Conservation (phyloP, 2,329 filamentous ascomycete species). For the Trichoderma cornu-damae region DNA sequence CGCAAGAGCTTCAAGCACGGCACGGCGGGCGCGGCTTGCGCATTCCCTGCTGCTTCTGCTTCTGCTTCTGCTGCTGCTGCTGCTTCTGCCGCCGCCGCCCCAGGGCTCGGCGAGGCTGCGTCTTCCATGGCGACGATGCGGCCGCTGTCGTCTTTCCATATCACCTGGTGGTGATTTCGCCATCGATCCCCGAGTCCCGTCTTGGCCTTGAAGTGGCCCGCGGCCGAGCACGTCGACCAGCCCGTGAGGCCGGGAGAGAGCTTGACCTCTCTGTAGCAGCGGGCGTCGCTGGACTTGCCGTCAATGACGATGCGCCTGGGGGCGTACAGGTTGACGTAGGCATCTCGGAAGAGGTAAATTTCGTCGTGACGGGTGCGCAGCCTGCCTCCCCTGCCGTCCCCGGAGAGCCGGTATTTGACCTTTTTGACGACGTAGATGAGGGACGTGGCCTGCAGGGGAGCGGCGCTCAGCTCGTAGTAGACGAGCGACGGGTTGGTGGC, state of each 20-base stretch:
- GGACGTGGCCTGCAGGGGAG: slow-evolving; percentile 5
- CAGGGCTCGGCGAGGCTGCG: not conserved
- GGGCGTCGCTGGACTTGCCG: slow-evolving; percentile 8
- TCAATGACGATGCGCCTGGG: slow-evolving; percentile 14
- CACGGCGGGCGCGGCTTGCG: not conserved
- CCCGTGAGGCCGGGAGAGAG: slow-evolving; percentile 5
- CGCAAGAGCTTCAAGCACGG: slow-evolving; percentile 12
- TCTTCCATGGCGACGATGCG: slow-evolving; percentile 15
- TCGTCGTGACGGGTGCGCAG: slow-evolving; percentile 10
- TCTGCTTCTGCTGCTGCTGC: not conserved
- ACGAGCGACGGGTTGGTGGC: slow-evolving; percentile 11
- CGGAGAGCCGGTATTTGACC: slow-evolving; percentile 10
- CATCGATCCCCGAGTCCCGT: slow-evolving; percentile 5
- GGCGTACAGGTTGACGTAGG: slow-evolving; percentile 14
- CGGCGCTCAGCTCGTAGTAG: slow-evolving; percentile 11
- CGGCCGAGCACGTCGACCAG: slow-evolving; percentile 8
- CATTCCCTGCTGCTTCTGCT: too few species aligned
- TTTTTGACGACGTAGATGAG: slow-evolving; percentile 13
- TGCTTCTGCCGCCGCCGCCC: not conserved
- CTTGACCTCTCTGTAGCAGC: slow-evolving; percentile 11
- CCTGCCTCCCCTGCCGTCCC: not conserved
- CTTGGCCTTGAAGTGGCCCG: slow-evolving; percentile 6
- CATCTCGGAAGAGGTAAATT: slow-evolving; percentile 10
- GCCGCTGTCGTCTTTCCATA: slow-evolving; percentile 12
- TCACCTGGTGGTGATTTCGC: slow-evolving; percentile 10